A percentile compares a stretch with the other conserved stretches of the same genome.
These are phyloP conservation scores for Curvularia sp. DNA, from an alignment of 2,329 filamentous ascomycete species.

Conservation along the genomic window DNA sequence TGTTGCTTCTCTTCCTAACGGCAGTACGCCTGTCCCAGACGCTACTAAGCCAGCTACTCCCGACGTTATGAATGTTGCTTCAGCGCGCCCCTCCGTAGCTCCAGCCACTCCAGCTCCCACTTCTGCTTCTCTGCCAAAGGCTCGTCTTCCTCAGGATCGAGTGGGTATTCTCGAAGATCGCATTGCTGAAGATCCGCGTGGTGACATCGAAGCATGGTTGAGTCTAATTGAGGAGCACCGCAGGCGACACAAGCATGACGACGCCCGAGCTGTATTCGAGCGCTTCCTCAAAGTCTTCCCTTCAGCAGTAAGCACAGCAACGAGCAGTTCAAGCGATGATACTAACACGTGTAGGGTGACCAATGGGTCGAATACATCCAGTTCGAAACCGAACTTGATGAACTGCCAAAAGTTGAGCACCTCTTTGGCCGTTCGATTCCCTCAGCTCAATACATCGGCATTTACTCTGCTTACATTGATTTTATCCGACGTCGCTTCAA, in stretches of 20 bases:
- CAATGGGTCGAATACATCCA: slow-evolving; percentile 89
- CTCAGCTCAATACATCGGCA: slow-evolving; percentile 78
- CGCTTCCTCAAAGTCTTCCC: slow-evolving; percentile 90
- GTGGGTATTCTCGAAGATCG: slow-evolving; percentile 86
- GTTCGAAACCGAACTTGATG: slow-evolving; percentile 87
- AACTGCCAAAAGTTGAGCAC: slow-evolving; percentile 79
- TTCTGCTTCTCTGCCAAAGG: slow-evolving; percentile 50
- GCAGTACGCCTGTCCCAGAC: slow-evolving; percentile 49
- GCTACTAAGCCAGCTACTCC: slow-evolving; percentile 46
- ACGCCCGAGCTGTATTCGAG: slow-evolving; percentile 80
- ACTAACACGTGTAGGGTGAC: slow-evolving; percentile 75
- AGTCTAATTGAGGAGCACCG: slow-evolving; percentile 85
- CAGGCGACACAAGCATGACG: slow-evolving; percentile 80
- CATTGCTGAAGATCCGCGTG: slow-evolving; percentile 89
- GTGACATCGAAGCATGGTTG: slow-evolving; percentile 92
- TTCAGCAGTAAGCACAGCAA: slow-evolving; percentile 74
- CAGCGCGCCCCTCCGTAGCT: slow-evolving; percentile 53
- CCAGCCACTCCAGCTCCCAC: slow-evolving; percentile 40
- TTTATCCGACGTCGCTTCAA: slow-evolving; percentile 94
- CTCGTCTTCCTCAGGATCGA: slow-evolving; percentile 73
- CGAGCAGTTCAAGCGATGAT: slow-evolving; percentile 11
- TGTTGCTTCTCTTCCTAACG: slow-evolving; percentile 60
- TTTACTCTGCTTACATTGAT: slow-evolving; percentile 94
- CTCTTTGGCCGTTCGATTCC: slow-evolving; percentile 84
- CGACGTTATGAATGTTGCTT: slow-evolving; percentile 37